Conservation (phyloP, 805 yeast species). For the Cyberlindnera americana region DNA sequence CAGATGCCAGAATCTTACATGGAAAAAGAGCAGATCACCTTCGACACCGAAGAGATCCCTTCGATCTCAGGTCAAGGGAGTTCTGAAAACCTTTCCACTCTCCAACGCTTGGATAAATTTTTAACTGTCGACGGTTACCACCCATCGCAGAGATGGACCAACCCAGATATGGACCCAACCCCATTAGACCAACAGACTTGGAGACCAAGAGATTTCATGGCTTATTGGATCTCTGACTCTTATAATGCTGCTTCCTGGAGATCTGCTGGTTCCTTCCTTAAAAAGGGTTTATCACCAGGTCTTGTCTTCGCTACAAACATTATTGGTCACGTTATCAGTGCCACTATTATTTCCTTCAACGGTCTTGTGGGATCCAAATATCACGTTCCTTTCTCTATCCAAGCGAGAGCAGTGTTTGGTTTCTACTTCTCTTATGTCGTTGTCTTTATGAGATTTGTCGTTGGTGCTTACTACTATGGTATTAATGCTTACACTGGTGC, state of each 20-base stretch:
- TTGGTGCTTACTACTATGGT: conserved; percentile 19
- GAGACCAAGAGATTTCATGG: conserved; percentile 15
- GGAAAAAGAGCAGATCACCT: neutral
- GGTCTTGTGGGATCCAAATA: conserved; percentile 14
- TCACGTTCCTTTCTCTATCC: conserved; percentile 16
- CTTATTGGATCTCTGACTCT: conserved; percentile 18
- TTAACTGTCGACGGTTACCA: conserved; percentile 2
- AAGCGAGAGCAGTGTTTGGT: conserved; percentile 17
- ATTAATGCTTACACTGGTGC: conserved; percentile 19
- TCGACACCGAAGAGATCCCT: neutral
- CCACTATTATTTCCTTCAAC: conserved; percentile 10
- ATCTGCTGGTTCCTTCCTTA: conserved; percentile 16
- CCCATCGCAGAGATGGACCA: conserved; percentile 5
- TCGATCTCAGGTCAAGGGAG: neutral
- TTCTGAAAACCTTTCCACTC: neutral
- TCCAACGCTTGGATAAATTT: conserved; percentile 1
- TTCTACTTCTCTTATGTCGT: conserved; percentile 16
- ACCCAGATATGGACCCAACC: conserved; percentile 16
- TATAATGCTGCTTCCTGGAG: conserved; percentile 18
- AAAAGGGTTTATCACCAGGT: conserved; percentile 13
- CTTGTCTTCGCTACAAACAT: conserved; percentile 10
- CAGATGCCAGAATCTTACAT: neutral
- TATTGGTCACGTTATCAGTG: conserved; percentile 10
- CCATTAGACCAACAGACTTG: conserved; percentile 12
- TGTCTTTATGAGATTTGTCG: conserved; percentile 14